These are phyloP conservation scores for Auxenochlorella pyrenoidosa DNA, from an alignment of 139 green algal species.

Conservation along the genomic window DNA sequence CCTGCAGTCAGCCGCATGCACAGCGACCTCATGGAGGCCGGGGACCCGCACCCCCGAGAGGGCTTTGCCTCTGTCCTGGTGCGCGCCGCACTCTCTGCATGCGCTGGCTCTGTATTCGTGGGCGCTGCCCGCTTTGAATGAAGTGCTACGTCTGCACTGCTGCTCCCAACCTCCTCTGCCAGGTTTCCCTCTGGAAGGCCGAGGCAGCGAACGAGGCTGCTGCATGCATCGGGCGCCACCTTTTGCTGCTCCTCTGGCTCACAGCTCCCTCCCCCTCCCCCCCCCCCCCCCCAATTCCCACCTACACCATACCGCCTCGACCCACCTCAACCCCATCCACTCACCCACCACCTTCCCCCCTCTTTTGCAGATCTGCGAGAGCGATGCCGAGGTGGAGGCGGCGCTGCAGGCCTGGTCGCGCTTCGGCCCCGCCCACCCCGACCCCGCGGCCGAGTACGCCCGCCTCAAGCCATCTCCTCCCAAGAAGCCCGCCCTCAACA, in stretches of 20 bases:
- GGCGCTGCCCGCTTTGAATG: too few species aligned
- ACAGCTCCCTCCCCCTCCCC: too few species aligned
- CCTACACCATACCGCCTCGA: too few species aligned
- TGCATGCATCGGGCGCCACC: background rate
- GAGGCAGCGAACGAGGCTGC: too few species aligned
- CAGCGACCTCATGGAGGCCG: conserved; percentile 35
- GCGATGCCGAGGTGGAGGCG: conserved; percentile 50
- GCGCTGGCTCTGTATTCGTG: too few species aligned
- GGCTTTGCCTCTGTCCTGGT: conserved; percentile 65
- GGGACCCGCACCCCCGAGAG: conserved; percentile 45
- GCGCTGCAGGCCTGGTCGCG: conserved; percentile 45
- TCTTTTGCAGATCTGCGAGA: conserved; percentile 37
- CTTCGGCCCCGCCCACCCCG: background rate
- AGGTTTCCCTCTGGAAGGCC: background rate
- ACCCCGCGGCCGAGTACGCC: conserved; percentile 11
- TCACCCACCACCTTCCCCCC: background rate
- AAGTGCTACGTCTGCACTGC: too few species aligned
- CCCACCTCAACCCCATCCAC: too few species aligned
- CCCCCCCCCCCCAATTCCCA: too few species aligned
- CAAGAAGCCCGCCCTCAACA: conserved; percentile 9
- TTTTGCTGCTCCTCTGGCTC: background rate
- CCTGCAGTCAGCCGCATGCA: conserved; percentile 46
- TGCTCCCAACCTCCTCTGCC: background rate
- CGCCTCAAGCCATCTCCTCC: conserved; percentile 8
- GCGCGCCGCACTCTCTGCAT: background rate